Conservation (phyloP, 306 rosid species). For the Fagus sylvatica region DNA sequence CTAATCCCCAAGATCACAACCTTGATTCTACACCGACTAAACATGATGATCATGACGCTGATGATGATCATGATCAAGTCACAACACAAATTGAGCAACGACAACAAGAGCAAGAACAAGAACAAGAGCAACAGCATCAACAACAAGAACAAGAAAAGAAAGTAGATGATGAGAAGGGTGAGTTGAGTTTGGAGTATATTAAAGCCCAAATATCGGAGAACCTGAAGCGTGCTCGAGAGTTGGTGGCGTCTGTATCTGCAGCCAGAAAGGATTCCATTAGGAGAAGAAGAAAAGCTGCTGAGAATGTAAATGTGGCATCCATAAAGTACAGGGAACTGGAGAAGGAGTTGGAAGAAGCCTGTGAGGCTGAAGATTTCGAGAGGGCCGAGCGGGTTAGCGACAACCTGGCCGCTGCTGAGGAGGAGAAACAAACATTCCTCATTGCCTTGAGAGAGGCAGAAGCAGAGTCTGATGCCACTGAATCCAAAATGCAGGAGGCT, state of each 20-base stretch:
- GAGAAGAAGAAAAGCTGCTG: constrained; percentile 47
- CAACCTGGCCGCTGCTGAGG: constrained; percentile 58
- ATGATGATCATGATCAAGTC: background rate
- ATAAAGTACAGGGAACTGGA: constrained; percentile 48
- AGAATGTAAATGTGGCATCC: constrained; percentile 46
- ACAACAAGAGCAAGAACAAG: background rate
- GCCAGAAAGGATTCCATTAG: constrained; percentile 62
- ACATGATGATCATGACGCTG: background rate
- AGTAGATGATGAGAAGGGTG: constrained; percentile 17
- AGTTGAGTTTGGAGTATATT: constrained; percentile 37
- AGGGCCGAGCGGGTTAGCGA: constrained; percentile 69
- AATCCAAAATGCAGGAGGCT: constrained; percentile 56
- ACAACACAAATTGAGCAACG: background rate
- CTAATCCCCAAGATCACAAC: no score
- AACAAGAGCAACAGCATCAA: background rate
- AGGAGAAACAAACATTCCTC: constrained; percentile 43
- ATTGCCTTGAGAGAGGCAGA: constrained; percentile 52
- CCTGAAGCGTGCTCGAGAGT: constrained; percentile 48
- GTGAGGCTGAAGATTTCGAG: constrained; percentile 84
- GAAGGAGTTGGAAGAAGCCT: constrained; percentile 70
- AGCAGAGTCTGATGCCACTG: constrained; percentile 49
- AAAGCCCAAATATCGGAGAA: constrained; percentile 49
- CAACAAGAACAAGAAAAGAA: background rate
- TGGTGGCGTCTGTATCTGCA: constrained; percentile 49
- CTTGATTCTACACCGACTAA: no score